Evolutionary conservation across 1,284 basidiomycete species (phyloP), one percentile per base, ranked within the genome.

Genomic region (Schizopora paradoxa): DNA sequence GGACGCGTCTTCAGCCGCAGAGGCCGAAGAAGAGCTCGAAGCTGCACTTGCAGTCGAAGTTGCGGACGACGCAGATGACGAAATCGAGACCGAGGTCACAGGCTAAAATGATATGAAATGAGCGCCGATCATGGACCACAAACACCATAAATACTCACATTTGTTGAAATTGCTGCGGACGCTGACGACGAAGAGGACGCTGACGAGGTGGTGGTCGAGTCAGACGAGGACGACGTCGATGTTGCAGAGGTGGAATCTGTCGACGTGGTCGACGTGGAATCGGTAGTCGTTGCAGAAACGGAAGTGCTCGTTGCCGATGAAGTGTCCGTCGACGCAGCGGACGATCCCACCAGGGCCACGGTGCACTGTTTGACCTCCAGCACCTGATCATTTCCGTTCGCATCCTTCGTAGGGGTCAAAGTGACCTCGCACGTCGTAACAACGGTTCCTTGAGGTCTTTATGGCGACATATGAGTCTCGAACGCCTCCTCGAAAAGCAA

Each of bases 361-460:
- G 70, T 74, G 58, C 85, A 88, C 21, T 68, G 68, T 57, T 68
- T 71, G 42, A 79, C 73, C 59, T 84, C 76, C 57, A 75, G 64
- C 22, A 85, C 70, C 25, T 62, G 41, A 37, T 70, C 65, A 25
- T 73, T 57, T 23, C 81, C 82, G 51, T 74, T 67, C 2, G 73
- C 32, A 40, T 58, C 65, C 3, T 53, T 62, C 11, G 67, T 58
- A 3, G 70, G 82, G 5, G 76, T 81, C 45, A 87, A 68, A 2
- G 74, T 76, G 49, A 84, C 68, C 4, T 70, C 67, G 59, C 85
- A 88, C 4, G 72, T 81, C 66, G 83, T 70, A 38, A 71, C 74
- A 62, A 82, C 69, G 11, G 66, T 33, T 5, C 56, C 56, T 8
- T 45, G 43, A 13, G 62, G 7, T 76, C 84, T 52, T 68, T 63